phyloP scores from a whole-genome alignment of 2,329 filamentous ascomycete species.

The Cyphellophora attinorum region DNA sequence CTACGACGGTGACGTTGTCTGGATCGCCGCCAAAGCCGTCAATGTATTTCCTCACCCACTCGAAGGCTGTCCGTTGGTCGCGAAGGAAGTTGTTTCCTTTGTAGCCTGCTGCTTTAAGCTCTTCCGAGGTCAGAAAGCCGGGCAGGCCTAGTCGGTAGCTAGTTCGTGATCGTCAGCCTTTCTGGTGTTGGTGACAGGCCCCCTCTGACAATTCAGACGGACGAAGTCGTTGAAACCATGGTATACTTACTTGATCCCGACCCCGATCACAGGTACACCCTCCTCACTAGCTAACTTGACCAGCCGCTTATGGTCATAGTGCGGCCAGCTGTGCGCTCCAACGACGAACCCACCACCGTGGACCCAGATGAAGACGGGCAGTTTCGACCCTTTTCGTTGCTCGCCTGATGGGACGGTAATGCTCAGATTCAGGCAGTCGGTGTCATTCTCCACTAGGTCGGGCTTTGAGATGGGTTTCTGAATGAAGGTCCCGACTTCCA shows the following conservation, averaged over 20 bases:
- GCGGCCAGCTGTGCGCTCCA: constrained; percentile 44
- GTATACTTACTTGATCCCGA: constrained; percentile 33
- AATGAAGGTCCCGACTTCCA: constrained; percentile 37
- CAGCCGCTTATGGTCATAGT: constrained; percentile 38
- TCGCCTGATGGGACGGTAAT: constrained; percentile 35
- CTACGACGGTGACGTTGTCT: constrained; percentile 29
- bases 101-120: constrained; percentile 35
- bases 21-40: constrained; percentile 32
- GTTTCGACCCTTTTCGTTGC: constrained; percentile 34
- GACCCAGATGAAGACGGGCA: constrained; percentile 48
- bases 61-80: constrained; percentile 29
- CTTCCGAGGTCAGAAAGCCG: constrained; percentile 40
- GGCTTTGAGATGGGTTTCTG: constrained; percentile 36
- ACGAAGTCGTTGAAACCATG: background rate
- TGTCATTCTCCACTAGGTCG: constrained; percentile 33
- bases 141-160: constrained; percentile 39
- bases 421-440: constrained; percentile 44
- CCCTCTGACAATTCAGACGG: too few species aligned
- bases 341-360: constrained; percentile 52
- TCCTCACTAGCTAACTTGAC: constrained; percentile 35
- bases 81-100: constrained; percentile 35
- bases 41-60: constrained; percentile 32
- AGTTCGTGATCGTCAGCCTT: constrained; percentile 6
- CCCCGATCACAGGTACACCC: constrained; percentile 37
- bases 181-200: background rate